phyloP scores from a whole-genome alignment of 176 grass and related monocot species.

The Typha latifolia region DNA sequence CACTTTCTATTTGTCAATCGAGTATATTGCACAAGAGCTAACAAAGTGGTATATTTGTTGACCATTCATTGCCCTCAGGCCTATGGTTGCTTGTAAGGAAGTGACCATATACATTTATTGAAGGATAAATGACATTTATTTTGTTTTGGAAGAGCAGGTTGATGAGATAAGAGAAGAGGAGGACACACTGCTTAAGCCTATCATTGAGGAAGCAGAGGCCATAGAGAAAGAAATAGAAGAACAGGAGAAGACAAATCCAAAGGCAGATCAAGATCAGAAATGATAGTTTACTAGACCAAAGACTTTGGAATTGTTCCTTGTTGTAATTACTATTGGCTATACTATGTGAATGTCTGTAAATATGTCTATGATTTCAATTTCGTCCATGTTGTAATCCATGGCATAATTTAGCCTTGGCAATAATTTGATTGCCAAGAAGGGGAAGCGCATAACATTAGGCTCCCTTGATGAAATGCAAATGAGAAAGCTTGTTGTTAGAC shows the following conservation, averaged over 20 bases:
- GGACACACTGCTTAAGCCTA: constrained; percentile 40
- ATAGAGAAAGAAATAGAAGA: not conserved
- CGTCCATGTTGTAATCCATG: too few relatives aligned
- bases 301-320: too few relatives aligned
- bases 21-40: not conserved
- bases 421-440: too few relatives aligned
- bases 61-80: not conserved
- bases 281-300: too few relatives aligned
- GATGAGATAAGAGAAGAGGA: constrained; percentile 45
- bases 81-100: not conserved
- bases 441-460: too few relatives aligned
- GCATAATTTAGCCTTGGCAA: too few relatives aligned
- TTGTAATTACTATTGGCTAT: too few relatives aligned
- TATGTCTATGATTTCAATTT: too few relatives aligned
- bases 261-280: not conserved
- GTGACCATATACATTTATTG: not conserved
- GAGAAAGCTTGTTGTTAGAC: too few relatives aligned
- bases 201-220: constrained; percentile 21
- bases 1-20: not conserved
- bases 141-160: constrained; percentile 20
- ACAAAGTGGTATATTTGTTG: not conserved
- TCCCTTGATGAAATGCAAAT: too few relatives aligned
- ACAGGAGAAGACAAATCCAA: not conserved
- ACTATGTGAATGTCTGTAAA: too few relatives aligned
- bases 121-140: not conserved